A percentile compares a stretch with the other conserved stretches of the same genome.
phyloP scores from a whole-genome alignment of 257 asterid species.

The Scutellaria minor region DNA sequence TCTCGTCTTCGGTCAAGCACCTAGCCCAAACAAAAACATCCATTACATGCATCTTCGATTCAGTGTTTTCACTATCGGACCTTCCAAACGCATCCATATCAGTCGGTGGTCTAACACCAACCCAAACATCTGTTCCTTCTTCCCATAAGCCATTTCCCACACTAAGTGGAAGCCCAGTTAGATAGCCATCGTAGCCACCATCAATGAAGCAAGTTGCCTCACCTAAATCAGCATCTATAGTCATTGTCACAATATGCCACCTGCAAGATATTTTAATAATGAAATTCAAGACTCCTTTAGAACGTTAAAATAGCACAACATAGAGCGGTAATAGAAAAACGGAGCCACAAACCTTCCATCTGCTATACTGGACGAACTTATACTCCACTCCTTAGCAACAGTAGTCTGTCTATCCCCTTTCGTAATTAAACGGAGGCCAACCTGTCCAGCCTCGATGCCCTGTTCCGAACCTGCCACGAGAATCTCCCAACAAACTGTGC shows the following conservation, averaged over 20 bases:
- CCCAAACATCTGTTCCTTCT: conserved; percentile 87
- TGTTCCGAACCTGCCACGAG: conserved; percentile 99
- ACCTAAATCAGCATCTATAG: conserved; percentile 89
- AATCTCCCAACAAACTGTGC: conserved; percentile 88
- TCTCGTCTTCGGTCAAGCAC: conserved; percentile 94
- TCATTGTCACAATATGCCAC: conserved; percentile 94
- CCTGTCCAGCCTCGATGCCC: conserved; percentile 99
- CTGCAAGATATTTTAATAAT: conserved; percentile 49
- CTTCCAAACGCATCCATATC: conserved; percentile 99
- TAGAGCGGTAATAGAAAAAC: conserved; percentile 5
- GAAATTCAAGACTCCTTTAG: not conserved
- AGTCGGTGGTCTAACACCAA: conserved; percentile 89
- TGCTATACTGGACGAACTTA: conserved; percentile 89
- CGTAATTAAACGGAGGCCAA: conserved; percentile 84
- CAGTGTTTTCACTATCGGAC: conserved; percentile 96
- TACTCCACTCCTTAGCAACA: conserved; percentile 93
- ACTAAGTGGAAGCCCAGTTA: conserved; percentile 79
- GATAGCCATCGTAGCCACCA: conserved; percentile 95
- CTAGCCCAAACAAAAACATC: conserved; percentile 98
- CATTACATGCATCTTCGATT: conserved; percentile 96
- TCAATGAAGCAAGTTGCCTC: conserved; percentile 96
- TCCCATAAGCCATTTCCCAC: conserved; percentile 87
- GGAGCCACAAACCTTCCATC: conserved; percentile 82
- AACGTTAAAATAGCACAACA: conserved; percentile 19
- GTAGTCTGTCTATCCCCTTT: conserved; percentile 93